Base-by-base conservation (phyloP, 2,329 filamentous ascomycete genomes). In the Pochonia chlamydosporia region DNA sequence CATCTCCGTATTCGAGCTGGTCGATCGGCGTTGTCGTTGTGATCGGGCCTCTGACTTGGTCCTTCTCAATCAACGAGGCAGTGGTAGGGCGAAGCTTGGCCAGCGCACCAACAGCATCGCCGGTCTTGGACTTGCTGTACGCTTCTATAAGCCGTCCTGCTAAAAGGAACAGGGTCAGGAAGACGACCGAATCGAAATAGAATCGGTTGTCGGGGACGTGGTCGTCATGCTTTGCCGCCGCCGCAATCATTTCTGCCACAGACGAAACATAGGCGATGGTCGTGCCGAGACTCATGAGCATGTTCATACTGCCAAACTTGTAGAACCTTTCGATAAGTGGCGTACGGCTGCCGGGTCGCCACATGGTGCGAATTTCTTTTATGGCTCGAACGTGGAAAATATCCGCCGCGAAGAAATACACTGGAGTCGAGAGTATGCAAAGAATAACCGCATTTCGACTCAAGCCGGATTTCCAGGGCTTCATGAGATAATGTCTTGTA, bases 221-320 rank as follows among this genome's bases (percentile, higher is more conserved):
- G 4, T 60, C 60, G 10, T 69, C 59, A 16, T 65, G 59, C 3
- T 72, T 72, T 4, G 73, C 77, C 4, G 83, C 79, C 1, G 65
- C 68, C 6, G 82, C 79, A 44, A 89, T 84, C 61, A 96, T 76
- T 53, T 95, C 83, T 14, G 82, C 85, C 21, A 95, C 70, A 0
- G 89, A 95, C 1, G 89, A 84, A 52, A 95, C 72, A 63, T 95
- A 96, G 2, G 91, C 91, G 50, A 96, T 89, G 2, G 82, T 85
- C 0, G 91, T 95, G 5, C 90, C 91, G 2, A 95, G 75, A 7
- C 87, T 93, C 67, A 96, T 91, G 50, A 96, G 77, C 71, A 95
- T 85, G 61, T 95, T 95, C 91, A 96, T 96, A 70, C 90, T 96
- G 8, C 91, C 91, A 59, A 96, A 96, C n/a, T 87, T 83, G 63